Percentiles rank a stretch among this genome's conserved stretches.
phyloP scores from a whole-genome alignment of 768 basidiomycete species.

The Lactarius indigo region DNA sequence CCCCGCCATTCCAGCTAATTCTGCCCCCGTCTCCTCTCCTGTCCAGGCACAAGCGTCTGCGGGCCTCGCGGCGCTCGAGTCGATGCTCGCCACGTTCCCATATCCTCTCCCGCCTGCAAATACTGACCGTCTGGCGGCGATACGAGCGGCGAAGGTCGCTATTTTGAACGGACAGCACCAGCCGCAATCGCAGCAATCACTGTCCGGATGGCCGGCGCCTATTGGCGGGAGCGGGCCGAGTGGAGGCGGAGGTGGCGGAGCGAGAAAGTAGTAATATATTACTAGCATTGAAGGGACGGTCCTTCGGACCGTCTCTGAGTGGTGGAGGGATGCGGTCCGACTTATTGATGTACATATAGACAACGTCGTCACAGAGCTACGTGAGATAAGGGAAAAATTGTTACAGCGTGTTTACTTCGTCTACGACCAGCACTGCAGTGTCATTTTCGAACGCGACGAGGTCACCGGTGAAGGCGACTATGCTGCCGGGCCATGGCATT shows the following conservation, averaged over 20 bases:
- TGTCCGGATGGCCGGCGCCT: neutral
- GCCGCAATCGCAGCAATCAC: neutral
- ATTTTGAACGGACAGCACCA: conserved; percentile 2
- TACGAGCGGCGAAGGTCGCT: conserved; percentile 10
- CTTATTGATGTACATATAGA: too few species aligned
- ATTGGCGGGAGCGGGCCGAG: neutral
- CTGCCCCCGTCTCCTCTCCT: neutral
- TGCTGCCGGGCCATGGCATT: too few species aligned
- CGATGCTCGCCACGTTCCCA: neutral
- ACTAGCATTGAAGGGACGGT: too few species aligned
- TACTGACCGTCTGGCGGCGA: neutral
- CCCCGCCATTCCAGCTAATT: neutral
- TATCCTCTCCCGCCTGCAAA: neutral
- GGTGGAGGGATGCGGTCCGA: too few species aligned
- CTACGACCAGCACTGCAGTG: too few species aligned
- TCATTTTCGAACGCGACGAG: too few species aligned
- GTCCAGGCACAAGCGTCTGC: neutral
- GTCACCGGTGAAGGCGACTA: too few species aligned
- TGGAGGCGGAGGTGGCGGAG: neutral
- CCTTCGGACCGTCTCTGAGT: too few species aligned
- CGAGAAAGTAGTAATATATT: neutral
- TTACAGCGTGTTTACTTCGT: too few species aligned
- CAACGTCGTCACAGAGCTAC: too few species aligned
- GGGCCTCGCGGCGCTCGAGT: neutral
- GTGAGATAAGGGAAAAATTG: too few species aligned